Evolutionary conservation across 352 stramenopile genomes (phyloP).

Genomic region (Phytophthora pluvialis): DNA sequence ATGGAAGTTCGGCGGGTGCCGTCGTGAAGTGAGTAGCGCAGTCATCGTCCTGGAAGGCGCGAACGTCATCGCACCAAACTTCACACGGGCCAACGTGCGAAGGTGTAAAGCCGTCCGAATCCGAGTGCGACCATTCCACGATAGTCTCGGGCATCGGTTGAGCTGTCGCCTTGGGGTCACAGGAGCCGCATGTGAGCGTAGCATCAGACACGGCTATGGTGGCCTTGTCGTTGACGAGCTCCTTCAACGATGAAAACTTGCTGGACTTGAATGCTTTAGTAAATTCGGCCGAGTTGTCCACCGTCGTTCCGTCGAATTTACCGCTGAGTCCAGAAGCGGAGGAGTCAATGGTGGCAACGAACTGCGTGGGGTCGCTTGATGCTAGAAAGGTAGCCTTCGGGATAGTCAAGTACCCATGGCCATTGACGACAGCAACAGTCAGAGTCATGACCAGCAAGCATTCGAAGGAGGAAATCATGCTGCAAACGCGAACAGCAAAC

Average conservation of each 20-base stretch:
- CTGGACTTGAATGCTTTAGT: conserved; percentile 33
- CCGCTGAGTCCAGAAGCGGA: conserved; percentile 31
- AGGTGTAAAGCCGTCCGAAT: conserved; percentile 39
- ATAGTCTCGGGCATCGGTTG: conserved; percentile 31
- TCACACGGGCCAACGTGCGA: conserved; percentile 52
- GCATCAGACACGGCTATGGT: conserved; percentile 26
- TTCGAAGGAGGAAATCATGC: no score
- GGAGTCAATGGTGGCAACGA: conserved; percentile 39
- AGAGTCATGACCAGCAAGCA: conserved; percentile 17
- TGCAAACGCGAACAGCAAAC: no score
- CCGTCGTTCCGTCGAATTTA: conserved; percentile 23
- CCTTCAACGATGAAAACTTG: conserved; percentile 34
- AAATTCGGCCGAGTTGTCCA: conserved; percentile 32
- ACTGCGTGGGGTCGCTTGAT: conserved; percentile 30
- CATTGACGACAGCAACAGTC: conserved; percentile 17
- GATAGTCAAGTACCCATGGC: conserved; percentile 33
- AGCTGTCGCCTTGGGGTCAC: conserved; percentile 24
- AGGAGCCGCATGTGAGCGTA: conserved; percentile 32
- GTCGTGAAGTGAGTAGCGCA: conserved; percentile 38
- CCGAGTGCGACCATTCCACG: conserved; percentile 38
- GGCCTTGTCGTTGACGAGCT: conserved; percentile 33
- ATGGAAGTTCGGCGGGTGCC: conserved; percentile 40
- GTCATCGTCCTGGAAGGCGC: conserved; percentile 46
- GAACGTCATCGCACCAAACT: conserved; percentile 48
- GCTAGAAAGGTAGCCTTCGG: conserved; percentile 30